A percentile compares a stretch with the other conserved stretches of the same genome.
These are phyloP conservation scores for Collybia nuda DNA, from an alignment of 768 basidiomycete species.

Conservation along the genomic window DNA sequence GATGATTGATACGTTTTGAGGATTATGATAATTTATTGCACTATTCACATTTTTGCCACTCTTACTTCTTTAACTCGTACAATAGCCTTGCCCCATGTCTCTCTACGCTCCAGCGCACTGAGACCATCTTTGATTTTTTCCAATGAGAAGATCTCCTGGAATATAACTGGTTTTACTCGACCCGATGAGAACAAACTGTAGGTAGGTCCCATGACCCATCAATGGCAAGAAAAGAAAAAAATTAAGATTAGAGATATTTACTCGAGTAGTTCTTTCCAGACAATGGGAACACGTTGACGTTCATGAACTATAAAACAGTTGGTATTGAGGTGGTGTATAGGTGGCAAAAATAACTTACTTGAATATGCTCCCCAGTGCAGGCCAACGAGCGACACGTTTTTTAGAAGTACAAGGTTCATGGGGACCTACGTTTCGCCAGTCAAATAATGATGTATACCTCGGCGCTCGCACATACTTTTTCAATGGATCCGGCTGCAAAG, in stretches of 20 bases:
- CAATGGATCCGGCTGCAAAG: constrained; percentile 83
- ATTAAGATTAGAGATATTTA: constrained; percentile 27
- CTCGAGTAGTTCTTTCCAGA: constrained; percentile 74
- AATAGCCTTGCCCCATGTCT: constrained; percentile 93
- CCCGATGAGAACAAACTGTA: constrained; percentile 67
- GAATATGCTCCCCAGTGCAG: constrained; percentile 86
- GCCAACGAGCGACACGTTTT: constrained; percentile 83
- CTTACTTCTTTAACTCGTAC: constrained; percentile 48
- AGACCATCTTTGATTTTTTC: constrained; percentile 69
- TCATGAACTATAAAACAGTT: constrained; percentile 54
- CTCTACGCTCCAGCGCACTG: constrained; percentile 70
- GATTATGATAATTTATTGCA: not conserved
- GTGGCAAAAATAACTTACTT: constrained; percentile 40
- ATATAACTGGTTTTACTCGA: constrained; percentile 67
- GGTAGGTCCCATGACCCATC: no score
- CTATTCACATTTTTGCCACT: constrained; percentile 13
- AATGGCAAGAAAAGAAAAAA: not conserved
- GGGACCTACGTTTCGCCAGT: constrained; percentile 57
- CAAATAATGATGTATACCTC: constrained; percentile 9
- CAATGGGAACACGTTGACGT: constrained; percentile 54
- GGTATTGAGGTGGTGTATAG: not conserved
- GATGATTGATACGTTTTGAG: not conserved
- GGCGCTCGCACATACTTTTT: constrained; percentile 51
- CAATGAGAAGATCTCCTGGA: constrained; percentile 66
- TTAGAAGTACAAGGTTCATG: constrained; percentile 78